Evolutionary conservation across 345 rosid species (phyloP).

Genomic region (Populus tremula): DNA sequence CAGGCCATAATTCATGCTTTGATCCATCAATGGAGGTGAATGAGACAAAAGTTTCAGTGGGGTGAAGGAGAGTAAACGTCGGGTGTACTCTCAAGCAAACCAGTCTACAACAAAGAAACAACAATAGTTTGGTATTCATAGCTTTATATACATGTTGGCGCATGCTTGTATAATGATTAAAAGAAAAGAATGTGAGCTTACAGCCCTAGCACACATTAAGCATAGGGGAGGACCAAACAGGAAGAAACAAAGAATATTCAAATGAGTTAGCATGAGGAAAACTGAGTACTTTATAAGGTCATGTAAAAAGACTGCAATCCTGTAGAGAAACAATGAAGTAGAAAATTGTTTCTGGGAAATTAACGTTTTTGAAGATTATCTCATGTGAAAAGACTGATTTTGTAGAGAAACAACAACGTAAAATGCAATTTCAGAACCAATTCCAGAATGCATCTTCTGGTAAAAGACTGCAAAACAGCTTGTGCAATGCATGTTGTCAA

Average conservation of each 20-base stretch:
- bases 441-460: neutral
- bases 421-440: neutral
- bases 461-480: neutral
- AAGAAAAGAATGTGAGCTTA: neutral
- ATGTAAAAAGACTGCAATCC: neutral
- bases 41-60: conserved; percentile 60
- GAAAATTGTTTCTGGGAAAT: neutral
- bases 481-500: neutral
- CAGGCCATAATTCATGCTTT: conserved; percentile 81
- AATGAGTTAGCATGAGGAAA: neutral
- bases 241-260: neutral
- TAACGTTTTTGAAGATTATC: neutral
- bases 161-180: neutral
- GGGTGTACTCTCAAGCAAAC: conserved; percentile 91
- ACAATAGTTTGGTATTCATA: neutral
- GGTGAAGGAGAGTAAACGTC: conserved; percentile 62
- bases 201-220: neutral
- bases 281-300: neutral
- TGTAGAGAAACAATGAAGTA: neutral
- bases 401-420: neutral
- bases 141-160: neutral
- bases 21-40: conserved; percentile 70
- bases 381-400: neutral
- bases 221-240: neutral
- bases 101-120: conserved; percentile 46